A percentile compares a stretch with the other conserved stretches of the same genome.
phyloP scores from a whole-genome alignment of 2,329 filamentous ascomycete species.

The Hymenoscyphus scutula region DNA sequence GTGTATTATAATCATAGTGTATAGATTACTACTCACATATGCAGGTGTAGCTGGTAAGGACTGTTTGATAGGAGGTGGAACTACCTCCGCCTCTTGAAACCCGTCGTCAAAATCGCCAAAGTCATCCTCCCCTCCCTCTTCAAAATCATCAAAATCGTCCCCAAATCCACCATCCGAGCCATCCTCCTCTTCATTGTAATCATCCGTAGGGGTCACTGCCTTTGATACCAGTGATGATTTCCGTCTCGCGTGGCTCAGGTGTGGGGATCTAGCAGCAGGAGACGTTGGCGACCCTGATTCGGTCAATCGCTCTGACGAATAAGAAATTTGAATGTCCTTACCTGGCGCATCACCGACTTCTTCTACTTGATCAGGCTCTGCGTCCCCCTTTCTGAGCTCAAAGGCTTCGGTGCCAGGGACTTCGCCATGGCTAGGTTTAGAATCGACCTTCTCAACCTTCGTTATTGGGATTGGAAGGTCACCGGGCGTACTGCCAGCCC shows the following conservation, averaged over 20 bases:
- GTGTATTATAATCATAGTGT: slow-evolving; percentile 18
- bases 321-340: slow-evolving; percentile 45
- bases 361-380: slow-evolving; percentile 59
- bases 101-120: slow-evolving; percentile 58
- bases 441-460: slow-evolving; percentile 56
- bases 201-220: slow-evolving; percentile 46
- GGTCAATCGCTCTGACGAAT: slow-evolving; percentile 54
- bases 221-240: slow-evolving; percentile 34
- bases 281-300: slow-evolving; percentile 56
- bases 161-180: slow-evolving; percentile 53
- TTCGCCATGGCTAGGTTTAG: slow-evolving; percentile 57
- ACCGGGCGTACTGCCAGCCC: slow-evolving; percentile 34
- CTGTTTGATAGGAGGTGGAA: slow-evolving; percentile 41
- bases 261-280: slow-evolving; percentile 47
- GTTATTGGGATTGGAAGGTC: slow-evolving; percentile 54
- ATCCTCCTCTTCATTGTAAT: slow-evolving; percentile 58
- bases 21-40: slow-evolving; percentile 44
- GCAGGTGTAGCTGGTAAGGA: slow-evolving; percentile 37
- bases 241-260: slow-evolving; percentile 41
- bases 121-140: slow-evolving; percentile 51
- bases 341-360: slow-evolving; percentile 48
- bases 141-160: slow-evolving; percentile 69
- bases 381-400: slow-evolving; percentile 54
- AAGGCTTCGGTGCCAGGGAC: slow-evolving; percentile 60
- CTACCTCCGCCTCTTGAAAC: slow-evolving; percentile 52